Evolutionary conservation across 306 rosid genomes (phyloP).

Genomic region (Ziziphus jujuba): DNA sequence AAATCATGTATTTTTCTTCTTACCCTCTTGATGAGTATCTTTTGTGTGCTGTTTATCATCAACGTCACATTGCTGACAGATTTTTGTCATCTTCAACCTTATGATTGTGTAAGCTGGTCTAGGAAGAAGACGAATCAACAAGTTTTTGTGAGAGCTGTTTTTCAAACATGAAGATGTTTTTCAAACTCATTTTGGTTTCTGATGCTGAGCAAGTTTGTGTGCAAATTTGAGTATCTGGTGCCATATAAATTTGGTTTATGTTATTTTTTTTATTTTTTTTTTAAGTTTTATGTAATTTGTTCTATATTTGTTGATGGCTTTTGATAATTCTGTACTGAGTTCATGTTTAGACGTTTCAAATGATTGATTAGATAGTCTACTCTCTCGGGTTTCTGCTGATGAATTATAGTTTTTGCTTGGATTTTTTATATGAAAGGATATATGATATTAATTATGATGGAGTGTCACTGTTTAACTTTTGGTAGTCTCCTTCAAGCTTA

Average conservation of each 20-base stretch:
- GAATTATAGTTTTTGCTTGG: too few species aligned
- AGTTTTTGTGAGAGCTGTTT: conserved; percentile 18
- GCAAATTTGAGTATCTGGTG: neutral
- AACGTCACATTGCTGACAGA: conserved; percentile 38
- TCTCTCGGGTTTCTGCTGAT: too few species aligned
- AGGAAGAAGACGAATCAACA: conserved; percentile 25
- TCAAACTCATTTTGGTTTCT: too few species aligned
- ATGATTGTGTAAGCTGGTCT: conserved; percentile 25
- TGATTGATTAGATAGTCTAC: too few species aligned
- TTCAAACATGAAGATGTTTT: conserved; percentile 38
- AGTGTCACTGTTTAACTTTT: too few species aligned
- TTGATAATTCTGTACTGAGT: neutral
- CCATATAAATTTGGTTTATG: too few species aligned
- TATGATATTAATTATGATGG: too few species aligned
- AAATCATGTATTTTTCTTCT: neutral
- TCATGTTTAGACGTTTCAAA: too few species aligned
- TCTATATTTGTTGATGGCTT: neutral
- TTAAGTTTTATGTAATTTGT: neutral
- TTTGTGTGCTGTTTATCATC: conserved; percentile 26
- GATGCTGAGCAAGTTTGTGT: too few species aligned
- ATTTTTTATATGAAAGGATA: too few species aligned
- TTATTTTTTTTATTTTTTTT: too few species aligned
- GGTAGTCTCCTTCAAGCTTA: too few species aligned
- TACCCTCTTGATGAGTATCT: neutral
- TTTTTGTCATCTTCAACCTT: conserved; percentile 23